Evolutionary conservation across 345 rosid species (phyloP).

Genomic region (Syzygium oleosum): DNA sequence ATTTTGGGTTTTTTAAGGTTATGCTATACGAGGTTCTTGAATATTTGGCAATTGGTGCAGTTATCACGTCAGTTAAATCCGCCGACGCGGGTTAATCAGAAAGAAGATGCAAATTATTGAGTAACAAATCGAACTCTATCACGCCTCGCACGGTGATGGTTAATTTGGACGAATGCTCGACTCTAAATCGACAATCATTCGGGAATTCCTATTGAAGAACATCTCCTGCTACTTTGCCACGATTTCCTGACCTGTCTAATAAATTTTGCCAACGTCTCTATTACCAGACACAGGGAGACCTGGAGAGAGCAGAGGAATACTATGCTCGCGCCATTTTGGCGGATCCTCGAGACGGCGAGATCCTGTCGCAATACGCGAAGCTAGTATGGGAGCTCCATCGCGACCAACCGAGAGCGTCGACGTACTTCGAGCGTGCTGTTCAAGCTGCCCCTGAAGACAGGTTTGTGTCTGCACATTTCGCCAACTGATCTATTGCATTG

Average conservation of each 20-base stretch:
- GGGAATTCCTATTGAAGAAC: background rate
- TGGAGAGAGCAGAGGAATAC: slow-evolving; percentile 38
- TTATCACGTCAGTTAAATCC: background rate
- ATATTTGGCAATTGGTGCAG: background rate
- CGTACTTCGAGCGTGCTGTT: slow-evolving; percentile 38
- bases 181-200: background rate
- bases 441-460: slow-evolving; percentile 47
- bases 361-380: slow-evolving; percentile 39
- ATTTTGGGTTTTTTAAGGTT: background rate
- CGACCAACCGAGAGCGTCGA: slow-evolving; percentile 29
- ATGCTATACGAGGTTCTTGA: background rate
- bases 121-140: background rate
- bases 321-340: slow-evolving; percentile 42
- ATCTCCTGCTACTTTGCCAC: background rate
- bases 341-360: slow-evolving; percentile 49
- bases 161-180: background rate
- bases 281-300: slow-evolving; percentile 33
- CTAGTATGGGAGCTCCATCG: slow-evolving; percentile 36
- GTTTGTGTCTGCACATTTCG: background rate
- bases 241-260: background rate
- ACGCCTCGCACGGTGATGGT: background rate
- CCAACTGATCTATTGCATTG: background rate
- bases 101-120: background rate
- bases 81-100: rapidly evolving
- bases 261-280: background rate